Conservation (phyloP, 305 asterid species). For the Withania somnifera region DNA sequence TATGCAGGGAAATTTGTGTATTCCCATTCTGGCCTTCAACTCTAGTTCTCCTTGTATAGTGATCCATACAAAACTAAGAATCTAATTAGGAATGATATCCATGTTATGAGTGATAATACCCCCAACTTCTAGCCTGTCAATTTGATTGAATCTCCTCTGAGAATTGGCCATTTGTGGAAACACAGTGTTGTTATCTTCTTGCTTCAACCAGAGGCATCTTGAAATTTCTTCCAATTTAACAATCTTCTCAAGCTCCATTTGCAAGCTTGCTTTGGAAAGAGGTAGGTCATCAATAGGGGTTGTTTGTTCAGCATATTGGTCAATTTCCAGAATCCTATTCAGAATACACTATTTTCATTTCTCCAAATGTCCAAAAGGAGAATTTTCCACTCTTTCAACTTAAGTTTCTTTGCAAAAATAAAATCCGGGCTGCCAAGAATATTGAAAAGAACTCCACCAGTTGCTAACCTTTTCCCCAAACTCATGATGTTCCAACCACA, state of each 20-base stretch:
- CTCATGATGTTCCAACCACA: no score
- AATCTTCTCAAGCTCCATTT: neutral
- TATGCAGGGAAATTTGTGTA: neutral
- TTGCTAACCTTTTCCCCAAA: no score
- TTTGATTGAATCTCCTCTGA: no score
- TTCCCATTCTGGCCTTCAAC: neutral
- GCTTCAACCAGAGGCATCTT: neutral
- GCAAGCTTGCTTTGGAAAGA: neutral
- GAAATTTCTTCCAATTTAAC: neutral
- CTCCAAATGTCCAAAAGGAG: neutral
- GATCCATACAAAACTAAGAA: neutral
- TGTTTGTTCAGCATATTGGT: neutral
- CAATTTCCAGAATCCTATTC: neutral
- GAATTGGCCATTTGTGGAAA: neutral
- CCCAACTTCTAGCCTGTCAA: neutral
- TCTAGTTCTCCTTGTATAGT: neutral
- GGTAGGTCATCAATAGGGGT: neutral
- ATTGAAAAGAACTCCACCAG: no score
- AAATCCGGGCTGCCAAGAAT: no score
- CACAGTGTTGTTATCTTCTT: neutral
- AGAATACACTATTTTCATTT: neutral
- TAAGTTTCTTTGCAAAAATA: neutral
- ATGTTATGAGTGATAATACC: neutral
- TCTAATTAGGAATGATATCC: neutral
- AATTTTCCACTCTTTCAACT: neutral